Percentiles rank a stretch among this genome's conserved stretches.
Evolutionary conservation across 768 basidiomycete genomes (phyloP).

Genomic region (Termitomyces sp.): DNA sequence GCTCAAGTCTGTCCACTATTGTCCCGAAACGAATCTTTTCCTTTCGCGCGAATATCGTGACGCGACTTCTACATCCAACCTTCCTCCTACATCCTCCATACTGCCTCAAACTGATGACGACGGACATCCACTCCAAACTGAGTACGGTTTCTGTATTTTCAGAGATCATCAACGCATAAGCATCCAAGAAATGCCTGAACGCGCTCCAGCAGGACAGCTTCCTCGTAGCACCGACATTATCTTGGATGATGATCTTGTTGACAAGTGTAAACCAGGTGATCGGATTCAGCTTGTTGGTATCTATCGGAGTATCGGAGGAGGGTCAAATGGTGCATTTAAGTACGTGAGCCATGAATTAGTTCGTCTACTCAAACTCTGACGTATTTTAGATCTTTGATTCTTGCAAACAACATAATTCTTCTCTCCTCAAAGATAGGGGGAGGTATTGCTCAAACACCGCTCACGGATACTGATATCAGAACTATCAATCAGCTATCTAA

Average conservation of each 20-base stretch:
- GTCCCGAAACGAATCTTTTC: constrained; percentile 79
- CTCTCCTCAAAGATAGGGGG: constrained; percentile 93
- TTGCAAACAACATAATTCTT: constrained; percentile 93
- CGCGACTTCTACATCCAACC: constrained; percentile 79
- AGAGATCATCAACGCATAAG: constrained; percentile 95
- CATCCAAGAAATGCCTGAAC: constrained; percentile 99
- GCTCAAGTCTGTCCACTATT: constrained; percentile 95
- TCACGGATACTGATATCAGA: constrained; percentile 93
- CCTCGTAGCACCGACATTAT: constrained; percentile 96
- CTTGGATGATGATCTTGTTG: constrained; percentile 93
- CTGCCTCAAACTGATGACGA: constrained; percentile 92
- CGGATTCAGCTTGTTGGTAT: constrained; percentile 94
- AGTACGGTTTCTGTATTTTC: constrained; percentile 89
- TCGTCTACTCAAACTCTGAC: constrained; percentile 8
- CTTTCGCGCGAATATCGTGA: constrained; percentile 91
- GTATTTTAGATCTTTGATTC: constrained; percentile 70
- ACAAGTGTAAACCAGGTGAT: constrained; percentile 97
- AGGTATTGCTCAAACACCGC: constrained; percentile 86
- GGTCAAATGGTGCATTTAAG: constrained; percentile 92
- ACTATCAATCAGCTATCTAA: constrained; percentile 92
- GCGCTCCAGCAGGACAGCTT: constrained; percentile 94
- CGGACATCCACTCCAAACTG: constrained; percentile 80
- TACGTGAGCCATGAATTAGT: constrained; percentile 28
- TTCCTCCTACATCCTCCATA: constrained; percentile 79
- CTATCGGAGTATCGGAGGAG: constrained; percentile 91